Base-by-base conservation (phyloP, 306 rosid genomes). In the Albizia julibrissin region DNA sequence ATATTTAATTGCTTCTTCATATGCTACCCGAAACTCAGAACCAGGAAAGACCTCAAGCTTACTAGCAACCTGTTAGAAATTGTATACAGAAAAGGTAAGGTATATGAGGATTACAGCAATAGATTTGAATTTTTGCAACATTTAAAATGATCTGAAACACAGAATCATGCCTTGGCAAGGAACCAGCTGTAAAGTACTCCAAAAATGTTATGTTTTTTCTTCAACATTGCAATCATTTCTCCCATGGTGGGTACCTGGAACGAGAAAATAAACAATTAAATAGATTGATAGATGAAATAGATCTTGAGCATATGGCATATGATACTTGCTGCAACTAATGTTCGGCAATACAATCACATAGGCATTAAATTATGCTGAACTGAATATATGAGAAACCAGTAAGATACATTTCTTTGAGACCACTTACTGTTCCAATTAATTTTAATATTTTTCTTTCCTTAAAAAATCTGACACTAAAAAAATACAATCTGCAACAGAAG, bases 1-100 rank as follows among this genome's bases (percentile, higher is more conserved):
- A 66, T 95, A 95, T 83, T 95, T 95, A 87, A 89, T 81, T 59
- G 99, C 98, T 86, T 95, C 99, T 82, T 95, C 98, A 87, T 93
- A 92, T 33, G 93, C 99, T 76, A 92, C 93, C 62, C 96, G 98
- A 82, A 95, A 95, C 89, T 95, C 99, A 77, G 94, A 79, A 80
- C 98, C 99, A 62, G 99, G 99, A 82, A 87, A 92, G 74, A 92
- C 98, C 79, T 93, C 97, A 34, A 95, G 95, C 85, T 89, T 79
- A 87, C 88, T 91, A 69, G 97, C 95, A 90, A 92, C 89, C 99
- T 95, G 89, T 56, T 61, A 83, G 79, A 86, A 81, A 83, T 69
- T 29, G 18, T 9, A 31, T 18, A 42, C 29, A 74, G 69, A 44
- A 70, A 54, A 77, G 12, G 43, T 40, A 79, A 19, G 44, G 77